Base-by-base conservation (phyloP, 495 filamentous ascomycete species). In the Ramalina peruviana region DNA sequence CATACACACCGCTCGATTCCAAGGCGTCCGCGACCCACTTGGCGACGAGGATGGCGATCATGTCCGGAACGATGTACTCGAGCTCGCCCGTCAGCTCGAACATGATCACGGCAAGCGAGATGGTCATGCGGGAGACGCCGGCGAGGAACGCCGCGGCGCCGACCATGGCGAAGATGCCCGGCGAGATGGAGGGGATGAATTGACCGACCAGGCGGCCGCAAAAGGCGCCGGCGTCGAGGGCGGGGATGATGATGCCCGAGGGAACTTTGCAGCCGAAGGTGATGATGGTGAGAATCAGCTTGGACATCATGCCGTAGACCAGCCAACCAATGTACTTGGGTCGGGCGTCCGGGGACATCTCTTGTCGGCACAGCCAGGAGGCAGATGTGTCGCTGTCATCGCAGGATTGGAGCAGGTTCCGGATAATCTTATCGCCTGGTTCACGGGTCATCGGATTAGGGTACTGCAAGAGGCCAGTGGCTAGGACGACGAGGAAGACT, bases 111-210 rank as follows among this genome's bases (percentile, higher is more conserved):
- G 69, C 68, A 36, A 79, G 68, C 15, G 68, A 72, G 21, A 79
- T 71, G 4, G 75, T 79, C 74, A 79, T 79, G 38, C 74, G 59
- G n/a, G 67, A 73, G 3, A 76, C 72, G 33, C 74, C 73, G 9
- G 75, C 74, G 1, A 79, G 68, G 58, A 79, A 79, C 1, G 72
- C 74, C 4, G 70, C 73, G 1, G 75, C 71, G n/a, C 75, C 75
- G 43, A 78, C 73, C 72, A 78, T 77, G 53, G 75, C 74, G 55
- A 78, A 79, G 48, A 79, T 76, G 20, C 74, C 75, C 1, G 75
- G 72, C 1, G 71, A 72, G 16, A 73, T 74, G 4, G 62, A 54
- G 16, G 17, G 17, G 27, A 37, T 36, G 30, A 58, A 61, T 58
- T 79, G 73, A 5, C 75, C 74, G 13, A 79, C 54, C 4, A 79